Base-by-base conservation (phyloP, 164 flowering plant species). In the Stephania yunnanensis region DNA sequence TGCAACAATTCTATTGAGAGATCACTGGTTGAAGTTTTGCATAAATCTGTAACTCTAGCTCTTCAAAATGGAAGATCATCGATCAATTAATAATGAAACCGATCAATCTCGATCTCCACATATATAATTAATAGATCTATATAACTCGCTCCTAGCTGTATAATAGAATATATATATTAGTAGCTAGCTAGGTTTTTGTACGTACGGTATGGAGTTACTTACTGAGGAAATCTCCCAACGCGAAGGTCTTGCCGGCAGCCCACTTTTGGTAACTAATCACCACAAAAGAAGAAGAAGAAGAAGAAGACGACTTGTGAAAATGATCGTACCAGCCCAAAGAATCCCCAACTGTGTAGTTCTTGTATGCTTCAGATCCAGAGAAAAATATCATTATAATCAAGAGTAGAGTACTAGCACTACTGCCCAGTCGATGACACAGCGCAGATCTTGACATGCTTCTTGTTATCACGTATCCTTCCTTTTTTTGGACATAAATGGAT, bases 181-280 rank as follows among this genome's bases (percentile, higher is more conserved):
- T 36, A 36, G 42, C 42, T 36, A 36, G 4, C 4, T 36, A 36
- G 42, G 2, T 36, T 36, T 36, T 36, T 25, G 25, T 25, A 25
- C 25, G 25, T 25, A 25, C 0, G 25, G 42, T 36, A 36, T 36
- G 42, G 30, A n/a, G 25, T 44, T 11, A 46, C 94, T 87, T 86
- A 95, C 98, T 85, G 86, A 92, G 95, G 81, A 88, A 95, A 88
- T 93, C 98, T 55, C 99, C 98, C 77, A 95, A 80, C 82, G 85
- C 79, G 87, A 95, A 95, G 79, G 78, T 78, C 73, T 92, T 89
- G 71, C 72, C 78, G 61, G 82, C 76, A 63, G 78, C 93, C 99
- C 99, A 95, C 80, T 90, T 88, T 81, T 88, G 94, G 83, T 92
- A 95, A 82, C 91, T 72, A 0, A 87, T 78, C 42, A 36, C 42